phyloP scores from a whole-genome alignment of 1,284 basidiomycete genomes.

The Prillingera fragicola region DNA sequence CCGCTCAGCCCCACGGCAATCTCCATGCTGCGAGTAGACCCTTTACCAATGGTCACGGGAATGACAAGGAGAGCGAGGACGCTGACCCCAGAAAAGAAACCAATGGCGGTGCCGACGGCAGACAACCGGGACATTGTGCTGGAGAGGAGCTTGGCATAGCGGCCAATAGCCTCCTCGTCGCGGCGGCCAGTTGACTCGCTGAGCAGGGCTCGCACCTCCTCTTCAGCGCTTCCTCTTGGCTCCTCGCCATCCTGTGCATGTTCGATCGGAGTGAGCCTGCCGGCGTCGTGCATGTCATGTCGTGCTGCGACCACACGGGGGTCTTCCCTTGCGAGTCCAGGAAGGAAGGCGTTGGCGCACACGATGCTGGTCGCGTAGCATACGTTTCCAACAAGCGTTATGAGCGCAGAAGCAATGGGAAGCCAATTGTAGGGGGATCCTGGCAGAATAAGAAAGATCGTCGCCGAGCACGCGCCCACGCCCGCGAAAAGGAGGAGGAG shows the following conservation, averaged over 20 bases:
- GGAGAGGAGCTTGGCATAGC: conserved; percentile 58
- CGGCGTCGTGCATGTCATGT: conserved; percentile 26
- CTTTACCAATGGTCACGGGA: conserved; percentile 61
- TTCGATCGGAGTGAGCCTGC: not conserved
- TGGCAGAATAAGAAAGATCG: conserved; percentile 66
- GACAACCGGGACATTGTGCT: conserved; percentile 71
- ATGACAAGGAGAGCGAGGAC: conserved; percentile 69
- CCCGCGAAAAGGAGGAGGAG: conserved; percentile 69
- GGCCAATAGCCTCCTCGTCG: conserved; percentile 15
- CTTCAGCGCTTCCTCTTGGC: conserved; percentile 5
- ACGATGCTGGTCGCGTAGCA: conserved; percentile 77
- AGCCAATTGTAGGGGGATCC: conserved; percentile 62
- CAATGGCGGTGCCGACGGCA: conserved; percentile 72
- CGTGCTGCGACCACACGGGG: conserved; percentile 53
- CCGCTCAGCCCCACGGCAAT: conserved; percentile 74
- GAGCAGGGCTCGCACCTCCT: conserved; percentile 22
- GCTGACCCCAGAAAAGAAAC: conserved; percentile 64
- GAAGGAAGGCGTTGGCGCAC: conserved; percentile 83
- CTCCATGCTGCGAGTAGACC: conserved; percentile 66
- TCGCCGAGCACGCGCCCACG: conserved; percentile 61
- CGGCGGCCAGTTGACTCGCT: conserved; percentile 13
- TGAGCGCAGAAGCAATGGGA: conserved; percentile 58
- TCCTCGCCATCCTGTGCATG: not conserved
- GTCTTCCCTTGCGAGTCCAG: conserved; percentile 62
- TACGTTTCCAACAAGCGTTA: conserved; percentile 71